A percentile compares a stretch with the other conserved stretches of the same genome.
These are phyloP conservation scores for Rugonectria rugulosa DNA, from an alignment of 2,329 filamentous ascomycete genomes.

Conservation along the genomic window DNA sequence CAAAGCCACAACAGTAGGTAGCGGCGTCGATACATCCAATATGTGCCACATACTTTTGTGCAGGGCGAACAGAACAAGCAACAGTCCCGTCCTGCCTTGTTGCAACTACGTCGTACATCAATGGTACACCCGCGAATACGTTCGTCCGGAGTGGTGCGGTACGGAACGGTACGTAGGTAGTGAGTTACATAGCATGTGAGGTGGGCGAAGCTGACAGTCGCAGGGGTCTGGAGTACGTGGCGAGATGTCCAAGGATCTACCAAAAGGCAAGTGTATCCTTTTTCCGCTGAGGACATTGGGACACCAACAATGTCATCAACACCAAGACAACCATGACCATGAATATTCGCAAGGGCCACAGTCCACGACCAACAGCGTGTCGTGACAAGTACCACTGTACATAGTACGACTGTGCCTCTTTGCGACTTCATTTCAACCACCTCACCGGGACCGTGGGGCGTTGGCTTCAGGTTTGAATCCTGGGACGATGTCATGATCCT, in stretches of 20 bases:
- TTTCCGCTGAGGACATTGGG: slow-evolving; percentile 15
- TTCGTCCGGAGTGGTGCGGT: too few species aligned
- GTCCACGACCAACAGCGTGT: too few species aligned
- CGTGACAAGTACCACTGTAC: too few species aligned
- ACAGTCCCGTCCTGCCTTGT: slow-evolving; percentile 2
- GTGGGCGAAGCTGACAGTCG: slow-evolving; percentile 11
- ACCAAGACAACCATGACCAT: slow-evolving; percentile 9
- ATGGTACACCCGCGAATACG: too few species aligned
- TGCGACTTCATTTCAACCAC: slow-evolving; percentile 18
- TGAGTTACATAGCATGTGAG: slow-evolving; percentile 8
- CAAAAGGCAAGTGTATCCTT: slow-evolving; percentile 21
- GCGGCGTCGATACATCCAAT: too few species aligned
- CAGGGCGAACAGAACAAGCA: too few species aligned
- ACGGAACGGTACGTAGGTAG: background rate
- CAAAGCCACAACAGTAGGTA: too few species aligned
- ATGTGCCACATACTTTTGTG: slow-evolving; percentile 6
- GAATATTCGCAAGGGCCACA: slow-evolving; percentile 7
- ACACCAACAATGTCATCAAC: slow-evolving; percentile 20
- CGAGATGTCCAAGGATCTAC: slow-evolving; percentile 21
- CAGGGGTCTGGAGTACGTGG: slow-evolving; percentile 27
- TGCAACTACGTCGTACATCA: too few species aligned
- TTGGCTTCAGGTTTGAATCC: slow-evolving; percentile 12
- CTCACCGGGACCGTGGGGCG: slow-evolving; percentile 17
- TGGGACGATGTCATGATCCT: slow-evolving; percentile 9
- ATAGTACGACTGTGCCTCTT: slow-evolving; percentile 26